These are phyloP conservation scores for Talaromyces sp. DNA, from an alignment of 2,329 filamentous ascomycete species.

Conservation along the genomic window DNA sequence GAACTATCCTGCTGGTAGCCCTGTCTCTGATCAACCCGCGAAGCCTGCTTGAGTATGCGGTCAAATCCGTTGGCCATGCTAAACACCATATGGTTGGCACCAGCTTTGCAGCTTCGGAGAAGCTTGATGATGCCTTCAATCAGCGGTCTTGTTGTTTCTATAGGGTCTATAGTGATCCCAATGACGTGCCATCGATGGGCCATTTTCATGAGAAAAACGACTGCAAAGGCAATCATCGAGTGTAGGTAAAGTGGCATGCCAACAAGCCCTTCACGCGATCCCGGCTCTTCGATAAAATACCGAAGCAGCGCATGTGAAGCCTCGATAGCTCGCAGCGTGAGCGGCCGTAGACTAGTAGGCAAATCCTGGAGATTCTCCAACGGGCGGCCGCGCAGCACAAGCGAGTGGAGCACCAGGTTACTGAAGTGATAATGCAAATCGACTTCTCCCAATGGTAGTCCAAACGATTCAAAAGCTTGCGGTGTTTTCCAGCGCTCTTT, in stretches of 20 bases:
- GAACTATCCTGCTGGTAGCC: background rate
- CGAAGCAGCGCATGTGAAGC: conserved; percentile 28
- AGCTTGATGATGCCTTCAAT: background rate
- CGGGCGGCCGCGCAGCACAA: background rate
- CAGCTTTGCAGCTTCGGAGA: background rate
- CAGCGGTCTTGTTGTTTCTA: background rate
- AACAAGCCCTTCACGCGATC: conserved; percentile 31
- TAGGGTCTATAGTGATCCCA: conserved; percentile 1
- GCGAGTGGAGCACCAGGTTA: background rate
- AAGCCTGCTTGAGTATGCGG: conserved; percentile 3
- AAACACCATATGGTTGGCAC: conserved; percentile 1
- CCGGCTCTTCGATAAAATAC: conserved; percentile 30
- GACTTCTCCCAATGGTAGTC: background rate
- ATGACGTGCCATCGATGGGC: conserved; percentile 9
- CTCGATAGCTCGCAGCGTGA: conserved; percentile 25
- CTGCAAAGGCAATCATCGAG: conserved; percentile 24
- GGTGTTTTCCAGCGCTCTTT: conserved; percentile 24
- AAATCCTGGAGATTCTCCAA: conserved; percentile 2
- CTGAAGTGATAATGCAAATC: conserved; percentile 4
- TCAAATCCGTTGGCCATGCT: conserved; percentile 3
- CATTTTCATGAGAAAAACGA: conserved; percentile 25
- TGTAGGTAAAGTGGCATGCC: conserved; percentile 27
- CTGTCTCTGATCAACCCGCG: background rate
- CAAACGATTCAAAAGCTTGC: conserved; percentile 23
- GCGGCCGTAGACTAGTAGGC: conserved; percentile 1